phyloP scores from a whole-genome alignment of 768 basidiomycete genomes.

The Trametes coccinea region DNA sequence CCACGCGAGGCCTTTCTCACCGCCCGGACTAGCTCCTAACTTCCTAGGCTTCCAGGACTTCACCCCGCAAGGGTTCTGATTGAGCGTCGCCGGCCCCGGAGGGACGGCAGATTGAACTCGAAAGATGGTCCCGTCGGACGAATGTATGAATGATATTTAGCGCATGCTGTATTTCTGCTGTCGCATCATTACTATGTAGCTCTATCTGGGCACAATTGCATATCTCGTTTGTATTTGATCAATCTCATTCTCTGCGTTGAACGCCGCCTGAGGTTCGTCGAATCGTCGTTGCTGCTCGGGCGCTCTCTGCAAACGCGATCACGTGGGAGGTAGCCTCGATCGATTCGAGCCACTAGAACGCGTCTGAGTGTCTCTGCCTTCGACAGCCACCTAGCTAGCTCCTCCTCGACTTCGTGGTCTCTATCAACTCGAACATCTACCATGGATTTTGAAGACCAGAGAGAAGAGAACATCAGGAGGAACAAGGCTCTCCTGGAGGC shows the following conservation, averaged over 20 bases:
- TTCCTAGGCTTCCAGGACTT: slow-evolving; percentile 20
- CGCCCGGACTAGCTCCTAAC: slow-evolving; percentile 10
- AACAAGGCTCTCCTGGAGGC: slow-evolving; percentile 46
- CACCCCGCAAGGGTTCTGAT: slow-evolving; percentile 5
- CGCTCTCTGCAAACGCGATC: not conserved
- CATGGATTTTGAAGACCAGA: slow-evolving; percentile 35
- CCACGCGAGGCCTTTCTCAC: slow-evolving; percentile 18
- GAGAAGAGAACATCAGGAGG: slow-evolving; percentile 38
- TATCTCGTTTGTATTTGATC: too few species aligned
- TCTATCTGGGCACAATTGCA: not conserved
- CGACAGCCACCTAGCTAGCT: too few species aligned
- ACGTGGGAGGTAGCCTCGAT: not conserved
- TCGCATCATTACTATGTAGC: not conserved
- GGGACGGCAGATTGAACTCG: not conserved
- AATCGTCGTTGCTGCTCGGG: too few species aligned
- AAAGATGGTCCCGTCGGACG: not conserved
- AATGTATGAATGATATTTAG: not conserved
- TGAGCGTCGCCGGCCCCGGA: not conserved
- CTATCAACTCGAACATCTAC: not conserved
- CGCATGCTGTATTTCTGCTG: not conserved
- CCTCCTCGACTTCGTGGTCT: too few species aligned
- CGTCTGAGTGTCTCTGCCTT: not conserved
- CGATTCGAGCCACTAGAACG: not conserved
- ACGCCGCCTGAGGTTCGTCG: too few species aligned
- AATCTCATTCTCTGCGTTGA: too few species aligned